Evolutionary conservation across 306 rosid genomes (phyloP), one percentile per base, ranked within the genome.

Genomic region (Ziziphus jujuba): DNA sequence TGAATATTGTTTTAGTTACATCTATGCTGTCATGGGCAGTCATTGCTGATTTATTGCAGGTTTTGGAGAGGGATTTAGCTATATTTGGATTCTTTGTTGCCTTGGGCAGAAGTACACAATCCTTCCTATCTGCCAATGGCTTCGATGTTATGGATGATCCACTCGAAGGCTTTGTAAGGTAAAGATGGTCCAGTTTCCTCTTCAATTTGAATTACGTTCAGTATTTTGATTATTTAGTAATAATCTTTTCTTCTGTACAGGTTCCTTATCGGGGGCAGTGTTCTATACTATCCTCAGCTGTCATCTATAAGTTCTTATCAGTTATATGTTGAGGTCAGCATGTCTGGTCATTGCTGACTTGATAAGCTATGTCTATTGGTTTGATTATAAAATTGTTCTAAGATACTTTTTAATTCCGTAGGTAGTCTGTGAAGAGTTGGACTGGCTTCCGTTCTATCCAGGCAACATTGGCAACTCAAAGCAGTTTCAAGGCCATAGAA

Each of bases 361-460:
- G 31, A 40, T 63, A 35, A 63, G 69, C 17, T 36, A 50, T 57
- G 61, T 66, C 66, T 73, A 58, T 50, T 59, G 55, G 65, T 70
- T 63, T 60, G 63, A 62, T 78, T 72, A 35, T 60, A 59, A 66
- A 72, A 16, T 36, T 45, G 70, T 61, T 64, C 66, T 56, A 72
- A 74, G 16, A 72, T 62, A 44, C 51, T 52, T 71, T 66, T 78
- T 33, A 47, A 69, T 64, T 83, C 74, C 78, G 22, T 73, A 90
- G 97, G 97, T 95, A 69, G 99, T 95, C 72, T 90, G 99, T 71
- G 99, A 95, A 85, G 99, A 95, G 87, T 83, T 95, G 79, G 97
- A 95, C 35, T 95, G 99, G 99, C 92, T 95, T 69, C 89, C 91
- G 59, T 90, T 90, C 85, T 95, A 88, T 80, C 96, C 96, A 17